Percentiles rank a stretch among this genome's conserved stretches.
phyloP scores from a whole-genome alignment of 2,329 filamentous ascomycete genomes.

The Fusarium nanum region DNA sequence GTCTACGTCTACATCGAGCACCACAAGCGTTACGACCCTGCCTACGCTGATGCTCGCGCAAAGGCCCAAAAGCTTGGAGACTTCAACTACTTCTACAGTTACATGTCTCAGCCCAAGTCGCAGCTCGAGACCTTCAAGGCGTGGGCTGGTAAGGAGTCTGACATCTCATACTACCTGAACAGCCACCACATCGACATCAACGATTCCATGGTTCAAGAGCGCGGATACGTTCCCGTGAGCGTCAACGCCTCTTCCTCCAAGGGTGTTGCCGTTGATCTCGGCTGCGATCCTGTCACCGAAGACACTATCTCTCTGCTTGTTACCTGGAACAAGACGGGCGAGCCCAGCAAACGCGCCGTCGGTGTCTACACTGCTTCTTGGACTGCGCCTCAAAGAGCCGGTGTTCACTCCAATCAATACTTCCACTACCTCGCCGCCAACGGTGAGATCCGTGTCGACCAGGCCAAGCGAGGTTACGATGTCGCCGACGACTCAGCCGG shows the following conservation, averaged over 20 bases:
- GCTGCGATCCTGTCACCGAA: slow-evolving; percentile 84
- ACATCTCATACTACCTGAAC: slow-evolving; percentile 97
- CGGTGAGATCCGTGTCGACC: slow-evolving; percentile 89
- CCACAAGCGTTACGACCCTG: slow-evolving; percentile 95
- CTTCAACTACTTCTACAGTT: slow-evolving; percentile 98
- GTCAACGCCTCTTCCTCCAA: slow-evolving; percentile 83
- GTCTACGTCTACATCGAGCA: slow-evolving; percentile 96
- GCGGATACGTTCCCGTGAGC: slow-evolving; percentile 79
- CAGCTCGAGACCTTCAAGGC: slow-evolving; percentile 95
- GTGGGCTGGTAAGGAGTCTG: slow-evolving; percentile 90
- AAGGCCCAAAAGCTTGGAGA: slow-evolving; percentile 82
- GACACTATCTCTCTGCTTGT: slow-evolving; percentile 93
- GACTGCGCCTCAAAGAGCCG: slow-evolving; percentile 92
- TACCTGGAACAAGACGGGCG: slow-evolving; percentile 82
- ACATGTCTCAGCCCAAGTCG: slow-evolving; percentile 93
- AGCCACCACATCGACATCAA: slow-evolving; percentile 93
- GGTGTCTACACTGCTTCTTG: slow-evolving; percentile 94
- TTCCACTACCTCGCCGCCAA: slow-evolving; percentile 91
- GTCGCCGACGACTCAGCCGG: slow-evolving; percentile 83
- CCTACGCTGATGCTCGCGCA: slow-evolving; percentile 87
- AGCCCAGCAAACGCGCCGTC: slow-evolving; percentile 78
- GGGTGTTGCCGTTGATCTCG: slow-evolving; percentile 81
- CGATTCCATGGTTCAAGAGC: slow-evolving; percentile 85
- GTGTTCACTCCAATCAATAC: slow-evolving; percentile 97
- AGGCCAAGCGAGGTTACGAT: slow-evolving; percentile 94